phyloP scores from a whole-genome alignment of 495 filamentous ascomycete species.

The Trichoderma asperelloides region DNA sequence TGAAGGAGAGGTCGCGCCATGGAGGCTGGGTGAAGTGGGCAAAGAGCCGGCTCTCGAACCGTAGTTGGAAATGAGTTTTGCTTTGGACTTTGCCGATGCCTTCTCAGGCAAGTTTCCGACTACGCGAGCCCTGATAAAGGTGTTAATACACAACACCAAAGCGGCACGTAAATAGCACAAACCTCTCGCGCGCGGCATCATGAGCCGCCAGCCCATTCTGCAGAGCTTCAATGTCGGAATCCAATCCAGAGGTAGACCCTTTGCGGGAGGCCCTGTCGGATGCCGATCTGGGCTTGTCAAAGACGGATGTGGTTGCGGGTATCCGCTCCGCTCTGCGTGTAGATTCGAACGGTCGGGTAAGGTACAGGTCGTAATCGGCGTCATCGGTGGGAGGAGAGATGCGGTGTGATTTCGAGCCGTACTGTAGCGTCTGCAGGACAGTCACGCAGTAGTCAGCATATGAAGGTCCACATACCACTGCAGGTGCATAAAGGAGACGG shows the following conservation, averaged over 20 bases:
- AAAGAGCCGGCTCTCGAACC: conserved; percentile 2
- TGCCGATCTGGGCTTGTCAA: conserved; percentile 18
- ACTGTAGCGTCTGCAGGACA: conserved; percentile 27
- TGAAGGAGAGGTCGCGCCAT: conserved; percentile 42
- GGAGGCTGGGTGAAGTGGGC: conserved; percentile 10
- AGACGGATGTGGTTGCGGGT: conserved; percentile 34
- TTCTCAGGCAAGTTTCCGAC: not conserved
- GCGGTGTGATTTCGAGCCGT: conserved; percentile 27
- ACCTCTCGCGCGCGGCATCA: conserved; percentile 1
- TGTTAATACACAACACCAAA: conserved; percentile 2
- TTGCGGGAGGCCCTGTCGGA: conserved; percentile 11
- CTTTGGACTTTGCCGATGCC: conserved; percentile 2
- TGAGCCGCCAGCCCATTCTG: not conserved
- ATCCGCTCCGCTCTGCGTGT: conserved; percentile 20
- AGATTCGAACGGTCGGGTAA: conserved; percentile 23
- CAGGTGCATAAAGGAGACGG: conserved; percentile 1
- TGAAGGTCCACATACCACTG: not conserved
- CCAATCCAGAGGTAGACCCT: conserved; percentile 13
- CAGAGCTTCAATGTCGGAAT: conserved; percentile 15
- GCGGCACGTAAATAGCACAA: not conserved
- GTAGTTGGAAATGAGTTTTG: conserved; percentile 2
- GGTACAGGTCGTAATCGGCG: conserved; percentile 36
- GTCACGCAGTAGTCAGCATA: not conserved
- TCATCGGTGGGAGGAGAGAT: conserved; percentile 26
- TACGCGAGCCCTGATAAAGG: not conserved